Evolutionary conservation across 2,329 filamentous ascomycete species (phyloP), one percentile per base, ranked within the genome.

Genomic region (Claviceps paspali): DNA sequence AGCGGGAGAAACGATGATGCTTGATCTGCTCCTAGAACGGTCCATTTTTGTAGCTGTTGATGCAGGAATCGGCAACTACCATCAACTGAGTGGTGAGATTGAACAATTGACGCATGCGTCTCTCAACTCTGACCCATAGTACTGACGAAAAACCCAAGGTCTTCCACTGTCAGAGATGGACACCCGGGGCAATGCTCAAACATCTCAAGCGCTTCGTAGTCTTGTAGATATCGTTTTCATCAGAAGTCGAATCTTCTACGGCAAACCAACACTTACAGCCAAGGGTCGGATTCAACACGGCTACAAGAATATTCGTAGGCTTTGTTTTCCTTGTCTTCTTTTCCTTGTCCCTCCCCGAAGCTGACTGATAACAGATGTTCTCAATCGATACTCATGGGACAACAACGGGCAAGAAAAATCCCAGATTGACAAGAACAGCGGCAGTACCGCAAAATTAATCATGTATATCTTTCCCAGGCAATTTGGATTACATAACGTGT

Each of bases 391-490:
- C 45, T 58, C 67, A 4, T 33, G 33, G 28, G 18, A 6, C 5
- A 33, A 30, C 2, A 17, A 22, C 18, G 19, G 19, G 22, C 15
- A 19, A 41, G 4, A 22, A 19, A 7, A 19, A 11, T 14, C 15
- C 17, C 18, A 15, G 5, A 14, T n/a, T 12, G 22, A 17, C 8
- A 30, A 33, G 18, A 46, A 50, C 12, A 39, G 63, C 2, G 51
- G 57, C 10, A 70, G 79, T 43, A 82, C 76, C 0, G 51, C 76
- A 9, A 82, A 81, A 47, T 59, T 93, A 15, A 74, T 94, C 71
- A 91, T 88, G 65, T 88, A 96, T 56, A 77, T 98, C 1, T 98
- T 98, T 48, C 91, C 91, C 23, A 70, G 79, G 9, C 87, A 96
- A 50, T 96, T 94, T 51, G 74, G 75, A 11, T 63, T 98, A 3